Percentiles rank a stretch among this genome's conserved stretches.
These are phyloP conservation scores for Tolypocladium guangdongense DNA, from an alignment of 2,329 filamentous ascomycete genomes.

Conservation along the genomic window DNA sequence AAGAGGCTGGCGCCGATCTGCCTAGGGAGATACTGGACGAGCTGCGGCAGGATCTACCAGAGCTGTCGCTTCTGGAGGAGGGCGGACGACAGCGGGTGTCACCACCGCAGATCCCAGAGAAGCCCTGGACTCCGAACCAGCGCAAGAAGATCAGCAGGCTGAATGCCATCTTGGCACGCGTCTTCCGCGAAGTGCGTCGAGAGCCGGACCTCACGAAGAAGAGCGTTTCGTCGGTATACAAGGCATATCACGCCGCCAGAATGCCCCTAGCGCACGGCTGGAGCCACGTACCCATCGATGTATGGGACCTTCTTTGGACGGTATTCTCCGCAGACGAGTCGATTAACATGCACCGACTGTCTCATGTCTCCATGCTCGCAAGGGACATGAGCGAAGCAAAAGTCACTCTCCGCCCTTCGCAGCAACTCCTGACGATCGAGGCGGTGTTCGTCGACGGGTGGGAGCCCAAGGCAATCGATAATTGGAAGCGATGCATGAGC, in stretches of 20 bases:
- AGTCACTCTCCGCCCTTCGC: conserved; percentile 39
- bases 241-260: conserved; percentile 36
- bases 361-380: conserved; percentile 49
- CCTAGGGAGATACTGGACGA: conserved; percentile 22
- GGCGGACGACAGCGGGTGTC: conserved; percentile 11
- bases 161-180: conserved; percentile 19
- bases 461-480: conserved; percentile 46
- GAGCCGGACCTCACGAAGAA: conserved; percentile 17
- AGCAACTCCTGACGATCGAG: conserved; percentile 58
- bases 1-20: conserved; percentile 17
- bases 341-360: conserved; percentile 42
- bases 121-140: conserved; percentile 25
- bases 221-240: conserved; percentile 33
- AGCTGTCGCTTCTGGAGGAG: conserved; percentile 12
- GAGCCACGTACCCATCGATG: conserved; percentile 44
- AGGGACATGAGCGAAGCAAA: conserved; percentile 55
- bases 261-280: conserved; percentile 33
- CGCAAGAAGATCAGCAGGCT: conserved; percentile 26
- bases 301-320: conserved; percentile 58
- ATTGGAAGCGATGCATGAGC: conserved; percentile 49
- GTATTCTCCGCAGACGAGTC: conserved; percentile 41
- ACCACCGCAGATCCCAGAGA: conserved; percentile 24
- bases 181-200: conserved; percentile 17
- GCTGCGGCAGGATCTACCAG: conserved; percentile 17
- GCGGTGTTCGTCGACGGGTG: conserved; percentile 54